phyloP scores from a whole-genome alignment of 1,284 basidiomycete genomes.

The Serendipita sp. region DNA sequence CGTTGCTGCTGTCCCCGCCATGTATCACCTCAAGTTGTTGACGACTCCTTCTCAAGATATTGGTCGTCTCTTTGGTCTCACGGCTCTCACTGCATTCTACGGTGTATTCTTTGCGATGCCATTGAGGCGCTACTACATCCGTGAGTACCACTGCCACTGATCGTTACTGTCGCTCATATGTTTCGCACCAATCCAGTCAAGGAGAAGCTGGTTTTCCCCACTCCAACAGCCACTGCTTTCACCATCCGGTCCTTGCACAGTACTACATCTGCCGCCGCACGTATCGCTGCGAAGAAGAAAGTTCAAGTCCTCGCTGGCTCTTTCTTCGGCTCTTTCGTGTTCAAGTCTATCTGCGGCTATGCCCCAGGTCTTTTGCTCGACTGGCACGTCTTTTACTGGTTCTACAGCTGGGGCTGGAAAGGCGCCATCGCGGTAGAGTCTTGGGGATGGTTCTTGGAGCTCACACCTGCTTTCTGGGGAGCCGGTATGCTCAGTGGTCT shows the following conservation, averaged over 20 bases:
- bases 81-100: slow-evolving; percentile 44
- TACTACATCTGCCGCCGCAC: slow-evolving; percentile 31
- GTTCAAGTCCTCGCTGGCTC: slow-evolving; percentile 35
- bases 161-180: not conserved
- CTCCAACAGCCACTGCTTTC: slow-evolving; percentile 53
- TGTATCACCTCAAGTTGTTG: slow-evolving; percentile 42
- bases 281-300: slow-evolving; percentile 38
- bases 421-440: slow-evolving; percentile 46
- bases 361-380: slow-evolving; percentile 47
- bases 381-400: slow-evolving; percentile 55
- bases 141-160: not conserved
- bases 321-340: slow-evolving; percentile 36
- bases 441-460: slow-evolving; percentile 36
- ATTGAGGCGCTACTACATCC: slow-evolving; percentile 49
- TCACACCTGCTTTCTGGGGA: not conserved
- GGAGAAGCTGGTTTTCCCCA: slow-evolving; percentile 56
- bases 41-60: slow-evolving; percentile 35
- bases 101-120: slow-evolving; percentile 57
- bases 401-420: slow-evolving; percentile 46
- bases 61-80: slow-evolving; percentile 42
- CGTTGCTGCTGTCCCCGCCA: slow-evolving; percentile 51
- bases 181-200: slow-evolving; percentile 22
- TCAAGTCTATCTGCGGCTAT: slow-evolving; percentile 45
- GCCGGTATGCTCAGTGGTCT: slow-evolving; percentile 22
- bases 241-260: slow-evolving; percentile 52